Base-by-base conservation (phyloP, 1,284 basidiomycete genomes). In the Boletus semigastroideus region DNA sequence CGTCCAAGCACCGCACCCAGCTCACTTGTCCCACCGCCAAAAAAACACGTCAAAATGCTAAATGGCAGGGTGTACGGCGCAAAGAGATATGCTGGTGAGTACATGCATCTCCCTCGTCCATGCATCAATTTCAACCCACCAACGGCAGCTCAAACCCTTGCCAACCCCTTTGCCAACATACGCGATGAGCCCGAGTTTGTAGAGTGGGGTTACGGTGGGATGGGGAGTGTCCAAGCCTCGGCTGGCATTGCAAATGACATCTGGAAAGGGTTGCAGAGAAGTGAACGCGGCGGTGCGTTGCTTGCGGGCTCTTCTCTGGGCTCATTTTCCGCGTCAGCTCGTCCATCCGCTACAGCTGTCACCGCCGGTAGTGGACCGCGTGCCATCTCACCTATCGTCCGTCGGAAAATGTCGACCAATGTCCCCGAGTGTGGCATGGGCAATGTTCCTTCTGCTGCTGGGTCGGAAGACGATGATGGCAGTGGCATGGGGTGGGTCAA, bases 201-300 rank as follows among this genome's bases (percentile, higher is more conserved):
- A 25, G 89, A 91, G 66, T 92, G 89, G 89, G 88, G 89, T 1
- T 88, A 88, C 55, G 89, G 89, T 44, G 89, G 89, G 4, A 90
- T 91, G 88, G 89, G 89, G 27, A 82, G 79, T 48, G 85, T 89
- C 5, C 69, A 68, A 28, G 69, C 64, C 17, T 59, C 62, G 42
- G 64, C 58, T 40, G 61, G 65, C 42, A 61, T 61, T 57, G 58
- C 61, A 12, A 58, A 48, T n/a, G 60, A 66, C 20, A 59, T 72
- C 53, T 71, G 72, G 58, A 64, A 55, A 38, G 64, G 63, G 3
- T 47, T 68, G 7, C 60, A 69, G 41, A 59, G 63, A 45, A 60
- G 66, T 8, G 68, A 70, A 20, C 61, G 59, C 4, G 60, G 57
- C 19, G 59, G 64, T 46, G 58, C 57, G 17, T 48, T 68, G 22